Conservation (phyloP, 305 asterid species). For the Solanum hybrid region DNA sequence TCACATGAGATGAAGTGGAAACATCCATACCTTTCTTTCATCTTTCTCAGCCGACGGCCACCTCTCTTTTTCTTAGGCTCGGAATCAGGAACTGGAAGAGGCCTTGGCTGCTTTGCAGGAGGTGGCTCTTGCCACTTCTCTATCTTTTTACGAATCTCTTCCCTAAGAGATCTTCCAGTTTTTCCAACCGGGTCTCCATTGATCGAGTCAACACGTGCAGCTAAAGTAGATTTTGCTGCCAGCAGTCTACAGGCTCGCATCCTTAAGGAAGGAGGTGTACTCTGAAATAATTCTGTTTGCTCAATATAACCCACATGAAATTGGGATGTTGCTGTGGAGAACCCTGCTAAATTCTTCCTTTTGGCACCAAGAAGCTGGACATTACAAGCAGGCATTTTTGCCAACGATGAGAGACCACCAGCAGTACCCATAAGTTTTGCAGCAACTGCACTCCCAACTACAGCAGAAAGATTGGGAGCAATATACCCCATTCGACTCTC, state of each 20-base stretch:
- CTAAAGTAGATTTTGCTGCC: constrained; percentile 89
- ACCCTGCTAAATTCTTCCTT: constrained; percentile 80
- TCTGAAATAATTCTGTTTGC: constrained; percentile 73
- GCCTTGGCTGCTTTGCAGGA: constrained; percentile 95
- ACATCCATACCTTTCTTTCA: constrained; percentile 79
- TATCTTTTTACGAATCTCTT: constrained; percentile 73
- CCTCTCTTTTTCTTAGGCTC: constrained; percentile 98
- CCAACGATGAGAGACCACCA: constrained; percentile 77
- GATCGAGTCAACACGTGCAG: constrained; percentile 90
- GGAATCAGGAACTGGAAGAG: constrained; percentile 96
- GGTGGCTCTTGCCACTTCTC: constrained; percentile 99
- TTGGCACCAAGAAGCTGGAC: constrained; percentile 97
- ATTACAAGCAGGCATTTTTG: constrained; percentile 98
- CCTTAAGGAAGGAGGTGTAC: constrained; percentile 79
- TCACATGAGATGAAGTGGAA: neutral
- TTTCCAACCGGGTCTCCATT: constrained; percentile 80
- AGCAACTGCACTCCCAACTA: constrained; percentile 97
- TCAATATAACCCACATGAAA: constrained; percentile 83
- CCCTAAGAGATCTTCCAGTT: constrained; percentile 62
- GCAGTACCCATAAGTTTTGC: constrained; percentile 98
- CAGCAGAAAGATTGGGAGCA: constrained; percentile 92
- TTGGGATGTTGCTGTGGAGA: constrained; percentile 84
- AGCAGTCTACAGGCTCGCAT: constrained; percentile 87
- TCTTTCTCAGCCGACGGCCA: constrained; percentile 87
- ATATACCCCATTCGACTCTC: constrained; percentile 95